Evolutionary conservation across 768 basidiomycete genomes (phyloP), one percentile per base, ranked within the genome.

Genomic region (Termitomyces sp.): DNA sequence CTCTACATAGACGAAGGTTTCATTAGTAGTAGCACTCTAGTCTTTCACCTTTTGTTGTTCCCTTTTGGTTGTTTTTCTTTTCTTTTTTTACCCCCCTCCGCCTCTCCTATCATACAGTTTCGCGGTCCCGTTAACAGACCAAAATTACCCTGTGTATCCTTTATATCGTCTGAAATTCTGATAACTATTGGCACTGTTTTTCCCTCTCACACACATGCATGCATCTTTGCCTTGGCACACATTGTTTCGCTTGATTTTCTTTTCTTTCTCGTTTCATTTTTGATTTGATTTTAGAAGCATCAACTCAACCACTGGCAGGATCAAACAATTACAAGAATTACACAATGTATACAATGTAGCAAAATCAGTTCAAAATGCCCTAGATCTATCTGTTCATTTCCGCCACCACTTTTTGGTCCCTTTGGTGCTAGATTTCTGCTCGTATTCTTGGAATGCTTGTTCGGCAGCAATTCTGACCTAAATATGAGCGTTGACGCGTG

Each of bases 391-490:
- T n/a, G 41, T 25, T 38, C 40, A 17, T 25, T 46, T 52, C 37
- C 47, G 46, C 38, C 45, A 32, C 54, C 45, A 45, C 31, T 17
- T 47, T 16, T 14, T 34, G 16, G 19, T 9, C 7, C 11, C 32
- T 23, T 29, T 47, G 4, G 10, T 25, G 9, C 31, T 16, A 41
- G 87, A 27, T 50, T 27, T 77, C 7, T 77, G 70, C 59, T 81
- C 81, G 65, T 81, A 81, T 31, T 86, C 79, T 21, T 79, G 81
- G n/a, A 84, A 63, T 0, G 90, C 89, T 52, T 73, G 77, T 64
- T 87, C 80, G 14, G 82, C 85, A 0, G 91, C 91, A 51, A 74
- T 79, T 46, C 81, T 79, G 51, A 92, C 89, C 90, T 59, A 11
- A 19, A n/a, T 12, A 25, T 32, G 47, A 40, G n/a, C n/a, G n/a